Evolutionary conservation across 2,329 filamentous ascomycete species (phyloP).

Genomic region (Penicillium sp.): DNA sequence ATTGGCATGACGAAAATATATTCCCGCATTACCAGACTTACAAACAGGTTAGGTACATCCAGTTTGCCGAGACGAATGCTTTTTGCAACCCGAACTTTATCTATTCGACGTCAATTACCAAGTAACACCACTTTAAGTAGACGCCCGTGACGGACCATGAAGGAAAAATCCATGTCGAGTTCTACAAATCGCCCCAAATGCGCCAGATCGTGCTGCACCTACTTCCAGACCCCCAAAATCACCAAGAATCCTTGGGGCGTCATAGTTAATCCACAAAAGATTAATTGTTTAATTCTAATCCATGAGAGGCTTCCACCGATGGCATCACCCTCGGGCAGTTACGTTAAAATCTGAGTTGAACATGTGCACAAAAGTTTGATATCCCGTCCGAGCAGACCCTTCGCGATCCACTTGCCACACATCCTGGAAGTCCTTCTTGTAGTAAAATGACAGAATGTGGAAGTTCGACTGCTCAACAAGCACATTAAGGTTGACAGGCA

Average conservation of each 20-base stretch:
- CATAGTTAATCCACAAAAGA: background rate
- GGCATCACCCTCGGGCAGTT: background rate
- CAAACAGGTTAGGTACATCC: too few relatives aligned
- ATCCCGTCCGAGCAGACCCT: background rate
- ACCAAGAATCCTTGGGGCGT: background rate
- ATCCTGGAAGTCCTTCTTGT: background rate
- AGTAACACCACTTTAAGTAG: too few relatives aligned
- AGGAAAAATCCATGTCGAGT: background rate
- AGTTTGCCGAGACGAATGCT: too few relatives aligned
- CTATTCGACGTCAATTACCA: too few relatives aligned
- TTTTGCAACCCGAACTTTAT: too few relatives aligned
- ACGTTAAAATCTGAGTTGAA: background rate
- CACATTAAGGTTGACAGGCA: background rate
- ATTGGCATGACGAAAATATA: too few relatives aligned
- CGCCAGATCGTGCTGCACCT: background rate
- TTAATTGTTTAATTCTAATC: background rate
- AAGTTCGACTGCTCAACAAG: background rate
- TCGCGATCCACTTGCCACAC: constrained; percentile 5
- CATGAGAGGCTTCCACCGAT: too few relatives aligned
- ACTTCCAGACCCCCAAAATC: background rate
- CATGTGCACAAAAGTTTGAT: background rate
- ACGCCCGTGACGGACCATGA: too few relatives aligned
- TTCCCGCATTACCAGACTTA: too few relatives aligned
- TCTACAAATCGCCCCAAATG: background rate
- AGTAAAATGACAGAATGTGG: background rate